Base-by-base conservation (phyloP, 805 yeast genomes). In the Nakazawaea laoshanensis region DNA sequence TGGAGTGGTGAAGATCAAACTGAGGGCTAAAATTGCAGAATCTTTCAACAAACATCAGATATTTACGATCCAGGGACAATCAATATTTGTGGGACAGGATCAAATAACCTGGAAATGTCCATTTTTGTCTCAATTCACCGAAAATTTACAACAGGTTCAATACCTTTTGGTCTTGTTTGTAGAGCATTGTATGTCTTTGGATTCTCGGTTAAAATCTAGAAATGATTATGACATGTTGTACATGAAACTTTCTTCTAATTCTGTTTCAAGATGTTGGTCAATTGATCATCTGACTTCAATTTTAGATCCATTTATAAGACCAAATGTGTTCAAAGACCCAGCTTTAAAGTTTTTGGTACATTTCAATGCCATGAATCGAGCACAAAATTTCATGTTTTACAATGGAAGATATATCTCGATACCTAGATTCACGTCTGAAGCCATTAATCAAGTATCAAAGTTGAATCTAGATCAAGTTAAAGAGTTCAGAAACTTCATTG, bases 1-100 rank as follows among this genome's bases (percentile, higher is more conserved):
- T 33, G 74, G 72, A 3, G 42, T 65, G 2, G 68, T 67, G 3
- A 30, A 63, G 4, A 35, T 52, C 27, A 52, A 40, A 13, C 45
- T 61, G 1, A 32, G 37, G 26, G 52, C 65, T 4, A 49, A 42
- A 18, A 64, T 66, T 40, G 52, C 56, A 36, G 44, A 42, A 30
- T 59, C 58, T 35, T 53, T 55, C 29, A 33, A 35, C 9, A 9
- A 6, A 2, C 24, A 57, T 23, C 24, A 46, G 13, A 55, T 65
- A 4, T 47, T 62, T 28, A 55, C 62, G 14, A 28, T 47, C 7
- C 46, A 53, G 5, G 65, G 65, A 36, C 52, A 53, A 14, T 28
- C 57, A 3, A 36, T 40, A n/a, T n/a, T n/a, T n/a, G n/a, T n/a
- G n/a, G n/a, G n/a, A n/a, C n/a, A n/a, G n/a, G n/a, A n/a, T n/a